phyloP scores from a whole-genome alignment of 179 eudicot genomes.

The Silene noctiflora region DNA sequence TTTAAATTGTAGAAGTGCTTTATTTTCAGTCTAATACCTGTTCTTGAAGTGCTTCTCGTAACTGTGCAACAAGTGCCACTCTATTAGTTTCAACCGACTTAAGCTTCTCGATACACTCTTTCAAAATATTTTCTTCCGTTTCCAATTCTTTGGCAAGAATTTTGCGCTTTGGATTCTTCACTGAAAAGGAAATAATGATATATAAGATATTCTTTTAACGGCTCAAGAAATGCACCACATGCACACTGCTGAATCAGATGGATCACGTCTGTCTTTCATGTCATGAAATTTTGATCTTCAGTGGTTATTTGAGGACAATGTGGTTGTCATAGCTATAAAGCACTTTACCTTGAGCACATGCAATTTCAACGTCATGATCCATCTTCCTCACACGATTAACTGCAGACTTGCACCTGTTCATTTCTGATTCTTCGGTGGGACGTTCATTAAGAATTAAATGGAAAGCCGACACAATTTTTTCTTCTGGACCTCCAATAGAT shows the following conservation, averaged over 20 bases:
- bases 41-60: slow-evolving; percentile 46
- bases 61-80: slow-evolving; percentile 34
- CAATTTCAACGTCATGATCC: slow-evolving; percentile 74
- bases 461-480: slow-evolving; percentile 84
- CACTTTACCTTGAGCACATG: slow-evolving; percentile 65
- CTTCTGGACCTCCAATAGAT: slow-evolving; percentile 73
- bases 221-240: slow-evolving; percentile 18
- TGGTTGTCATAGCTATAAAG: neutral
- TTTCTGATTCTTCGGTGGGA: slow-evolving; percentile 60
- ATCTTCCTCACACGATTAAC: slow-evolving; percentile 68
- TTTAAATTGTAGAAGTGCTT: neutral
- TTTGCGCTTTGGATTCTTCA: slow-evolving; percentile 42
- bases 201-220: slow-evolving; percentile 10
- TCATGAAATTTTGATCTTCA: neutral
- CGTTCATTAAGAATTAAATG: slow-evolving; percentile 67
- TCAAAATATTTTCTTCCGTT: slow-evolving; percentile 37
- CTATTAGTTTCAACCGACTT: slow-evolving; percentile 43
- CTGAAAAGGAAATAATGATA: slow-evolving; percentile 30
- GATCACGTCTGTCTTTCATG: neutral
- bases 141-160: slow-evolving; percentile 39
- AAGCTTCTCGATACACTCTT: slow-evolving; percentile 44
- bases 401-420: slow-evolving; percentile 76
- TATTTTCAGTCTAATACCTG: slow-evolving; percentile 31
- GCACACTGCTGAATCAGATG: neutral
- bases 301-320: neutral